Conservation (phyloP, 2,329 filamentous ascomycete species). For the Beauveria sp. region DNA sequence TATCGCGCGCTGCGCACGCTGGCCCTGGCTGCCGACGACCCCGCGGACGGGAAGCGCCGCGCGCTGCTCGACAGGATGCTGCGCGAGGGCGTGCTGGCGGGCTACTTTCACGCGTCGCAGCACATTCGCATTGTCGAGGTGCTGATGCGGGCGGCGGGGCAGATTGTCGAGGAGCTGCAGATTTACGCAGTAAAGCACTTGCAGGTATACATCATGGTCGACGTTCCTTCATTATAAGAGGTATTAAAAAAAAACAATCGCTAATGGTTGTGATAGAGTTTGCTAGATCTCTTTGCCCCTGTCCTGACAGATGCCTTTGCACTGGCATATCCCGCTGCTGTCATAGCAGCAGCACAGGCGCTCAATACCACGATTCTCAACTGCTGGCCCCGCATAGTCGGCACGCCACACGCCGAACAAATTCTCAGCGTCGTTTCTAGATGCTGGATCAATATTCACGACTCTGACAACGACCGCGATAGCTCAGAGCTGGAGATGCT, state of each 20-base stretch:
- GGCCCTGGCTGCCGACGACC: slow-evolving; percentile 35
- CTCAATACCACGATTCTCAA: slow-evolving; percentile 51
- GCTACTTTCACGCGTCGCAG: slow-evolving; percentile 50
- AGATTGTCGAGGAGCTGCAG: slow-evolving; percentile 48
- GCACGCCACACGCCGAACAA: slow-evolving; percentile 49
- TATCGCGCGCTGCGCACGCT: slow-evolving; percentile 60
- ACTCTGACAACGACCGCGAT: slow-evolving; percentile 17
- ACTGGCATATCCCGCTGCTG: slow-evolving; percentile 41
- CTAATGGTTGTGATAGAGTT: slow-evolving; percentile 35
- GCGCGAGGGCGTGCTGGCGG: slow-evolving; percentile 47
- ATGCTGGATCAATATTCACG: slow-evolving; percentile 54
- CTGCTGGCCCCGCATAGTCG: slow-evolving; percentile 60
- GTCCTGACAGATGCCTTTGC: slow-evolving; percentile 64
- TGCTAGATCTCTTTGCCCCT: slow-evolving; percentile 59
- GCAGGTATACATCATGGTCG: slow-evolving; percentile 35
- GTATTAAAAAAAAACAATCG: neutral
- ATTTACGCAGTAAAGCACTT: slow-evolving; percentile 61
- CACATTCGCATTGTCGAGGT: slow-evolving; percentile 49
- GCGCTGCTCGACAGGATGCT: slow-evolving; percentile 46
- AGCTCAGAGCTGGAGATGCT: slow-evolving; percentile 17
- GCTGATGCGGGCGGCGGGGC: slow-evolving; percentile 42
- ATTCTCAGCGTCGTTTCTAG: slow-evolving; percentile 54
- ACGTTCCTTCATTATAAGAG: neutral
- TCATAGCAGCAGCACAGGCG: slow-evolving; percentile 44
- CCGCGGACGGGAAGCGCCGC: slow-evolving; percentile 22